Evolutionary conservation across 345 rosid species (phyloP).

Genomic region (Theobroma cacao): DNA sequence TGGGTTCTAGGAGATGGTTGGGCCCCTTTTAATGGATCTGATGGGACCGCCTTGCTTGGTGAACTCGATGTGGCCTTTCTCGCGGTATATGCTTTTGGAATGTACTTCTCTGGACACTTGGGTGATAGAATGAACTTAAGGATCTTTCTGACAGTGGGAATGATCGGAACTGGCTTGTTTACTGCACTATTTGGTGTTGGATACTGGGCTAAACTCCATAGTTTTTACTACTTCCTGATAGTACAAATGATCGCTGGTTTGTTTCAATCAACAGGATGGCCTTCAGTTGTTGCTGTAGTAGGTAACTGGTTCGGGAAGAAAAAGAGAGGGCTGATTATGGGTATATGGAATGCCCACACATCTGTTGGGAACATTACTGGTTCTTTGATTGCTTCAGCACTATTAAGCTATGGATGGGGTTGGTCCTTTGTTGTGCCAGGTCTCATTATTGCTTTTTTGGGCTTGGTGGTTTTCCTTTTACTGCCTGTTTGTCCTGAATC

Average conservation of each 20-base stretch:
- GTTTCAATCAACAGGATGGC: constrained; percentile 99
- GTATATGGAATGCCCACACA: constrained; percentile 98
- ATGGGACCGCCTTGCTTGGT: constrained; percentile 81
- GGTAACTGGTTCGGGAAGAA: constrained; percentile 94
- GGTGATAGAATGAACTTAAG: constrained; percentile 89
- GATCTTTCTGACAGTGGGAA: constrained; percentile 73
- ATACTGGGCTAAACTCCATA: constrained; percentile 75
- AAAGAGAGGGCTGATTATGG: constrained; percentile 78
- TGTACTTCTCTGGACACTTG: constrained; percentile 87
- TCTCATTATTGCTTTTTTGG: constrained; percentile 46
- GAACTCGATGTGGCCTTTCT: constrained; percentile 88
- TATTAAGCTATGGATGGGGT: constrained; percentile 92
- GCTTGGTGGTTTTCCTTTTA: constrained; percentile 59
- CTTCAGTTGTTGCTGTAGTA: constrained; percentile 92
- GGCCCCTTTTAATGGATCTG: constrained; percentile 75
- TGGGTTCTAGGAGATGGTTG: constrained; percentile 63
- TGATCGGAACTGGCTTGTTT: constrained; percentile 84
- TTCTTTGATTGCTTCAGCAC: constrained; percentile 68
- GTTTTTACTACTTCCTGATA: constrained; percentile 61
- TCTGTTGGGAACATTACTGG: constrained; percentile 88
- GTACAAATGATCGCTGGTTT: constrained; percentile 77
- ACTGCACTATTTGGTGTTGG: constrained; percentile 83
- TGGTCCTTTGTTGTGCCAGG: constrained; percentile 96
- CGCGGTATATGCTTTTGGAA: constrained; percentile 70
- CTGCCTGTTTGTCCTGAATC: constrained; percentile 76